Base-by-base conservation (phyloP, 352 stramenopile genomes). In the Globisporangium irregulare region DNA sequence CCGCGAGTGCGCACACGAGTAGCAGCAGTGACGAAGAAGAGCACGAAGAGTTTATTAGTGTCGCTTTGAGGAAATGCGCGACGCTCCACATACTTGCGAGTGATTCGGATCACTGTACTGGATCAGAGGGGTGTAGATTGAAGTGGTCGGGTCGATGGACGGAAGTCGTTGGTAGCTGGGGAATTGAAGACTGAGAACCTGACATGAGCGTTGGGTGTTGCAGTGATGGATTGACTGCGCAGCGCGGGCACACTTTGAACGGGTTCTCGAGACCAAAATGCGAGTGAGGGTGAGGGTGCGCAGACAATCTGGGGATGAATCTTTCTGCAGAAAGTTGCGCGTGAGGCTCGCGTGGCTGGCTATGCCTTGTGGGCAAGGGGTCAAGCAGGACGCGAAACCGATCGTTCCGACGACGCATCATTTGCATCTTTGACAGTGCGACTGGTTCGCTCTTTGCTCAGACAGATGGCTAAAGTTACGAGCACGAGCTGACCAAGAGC, bases 11-110 rank as follows among this genome's bases (percentile, higher is more conserved):
- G 18, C 66, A 53, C 15, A 66, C 15, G 10, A 85, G 60, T 20
- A 74, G 43, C 38, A 68, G 54, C 12, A 70, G 61, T 1, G 73
- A 67, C 2, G 70, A 66, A 27, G 41, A 36, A 1, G 65, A 66
- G 4, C 41, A 56, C 3, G 38, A 20, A 4, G 53, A 29, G 15
- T 12, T 24, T 10, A 46, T 24, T 10, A 60, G 8, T 2, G 29
- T 34, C 46, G 18, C 61, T 8, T 57, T 27, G 43, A 69, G n/a
- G 24, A 69, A 69, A 4, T 63, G 41, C 22, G 20, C 24, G 10
- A 46, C 36, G 32, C 55, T 62, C 64, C 64, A 59, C 64, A 69
- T 69, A 3, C 24, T 66, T 46, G 38, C 12, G 38, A 46, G 38
- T 36, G 22, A 57, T 32, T 46, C 38, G 22, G 27, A 1, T 4